Percentiles rank a stretch among this genome's conserved stretches.
Evolutionary conservation across 305 asterid genomes (phyloP).

Genomic region (Fraxinus floribunda): DNA sequence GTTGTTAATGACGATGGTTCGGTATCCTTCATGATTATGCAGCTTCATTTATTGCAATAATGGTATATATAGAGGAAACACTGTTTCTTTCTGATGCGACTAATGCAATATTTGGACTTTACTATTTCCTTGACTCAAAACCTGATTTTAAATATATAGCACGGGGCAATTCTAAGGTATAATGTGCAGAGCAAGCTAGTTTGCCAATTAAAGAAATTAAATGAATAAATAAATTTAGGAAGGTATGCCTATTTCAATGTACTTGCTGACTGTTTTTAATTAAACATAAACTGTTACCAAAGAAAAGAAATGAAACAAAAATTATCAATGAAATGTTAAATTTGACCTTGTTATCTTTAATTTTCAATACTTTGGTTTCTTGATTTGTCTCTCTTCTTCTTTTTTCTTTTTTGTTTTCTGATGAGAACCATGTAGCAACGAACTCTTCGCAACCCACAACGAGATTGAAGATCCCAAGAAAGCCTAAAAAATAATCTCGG

Average conservation of each 20-base stretch:
- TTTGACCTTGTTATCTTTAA: background rate
- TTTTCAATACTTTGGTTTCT: background rate
- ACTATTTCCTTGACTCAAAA: background rate
- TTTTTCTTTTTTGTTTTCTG: background rate
- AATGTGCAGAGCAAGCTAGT: background rate
- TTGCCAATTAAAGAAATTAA: background rate
- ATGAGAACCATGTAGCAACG: too few species aligned
- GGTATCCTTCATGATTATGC: slow-evolving; percentile 55
- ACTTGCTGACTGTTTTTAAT: background rate
- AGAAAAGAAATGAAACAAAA: background rate
- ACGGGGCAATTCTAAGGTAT: background rate
- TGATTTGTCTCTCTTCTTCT: background rate
- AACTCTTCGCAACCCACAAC: too few species aligned
- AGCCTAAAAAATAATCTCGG: too few species aligned
- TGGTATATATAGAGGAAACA: background rate
- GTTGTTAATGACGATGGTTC: slow-evolving; percentile 93
- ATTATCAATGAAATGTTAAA: background rate
- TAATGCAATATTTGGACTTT: background rate
- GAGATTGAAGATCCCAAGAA: too few species aligned
- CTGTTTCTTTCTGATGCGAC: background rate
- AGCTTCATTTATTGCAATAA: background rate
- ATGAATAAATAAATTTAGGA: background rate
- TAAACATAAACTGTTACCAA: background rate
- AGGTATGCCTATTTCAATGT: background rate
- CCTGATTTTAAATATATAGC: background rate